phyloP scores from a whole-genome alignment of 306 rosid species.

The Cicer chorassanicum region DNA sequence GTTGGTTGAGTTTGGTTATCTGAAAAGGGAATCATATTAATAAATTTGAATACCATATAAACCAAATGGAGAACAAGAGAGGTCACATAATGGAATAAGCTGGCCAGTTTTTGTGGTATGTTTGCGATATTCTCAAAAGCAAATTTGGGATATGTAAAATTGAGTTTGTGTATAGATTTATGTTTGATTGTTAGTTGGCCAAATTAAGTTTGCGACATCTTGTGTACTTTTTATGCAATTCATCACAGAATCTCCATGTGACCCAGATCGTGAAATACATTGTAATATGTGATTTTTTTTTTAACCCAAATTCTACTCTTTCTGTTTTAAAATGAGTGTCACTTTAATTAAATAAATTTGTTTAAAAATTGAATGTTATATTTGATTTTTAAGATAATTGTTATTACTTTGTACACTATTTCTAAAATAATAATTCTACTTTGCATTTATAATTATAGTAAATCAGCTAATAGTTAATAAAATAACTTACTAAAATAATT shows the following conservation, averaged over 20 bases:
- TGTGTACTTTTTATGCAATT: too few species aligned
- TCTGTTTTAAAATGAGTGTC: too few species aligned
- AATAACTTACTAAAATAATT: too few species aligned
- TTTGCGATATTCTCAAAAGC: slow-evolving; percentile 3
- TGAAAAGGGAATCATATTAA: slow-evolving; percentile 17
- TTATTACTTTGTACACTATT: too few species aligned
- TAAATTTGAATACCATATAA: background rate
- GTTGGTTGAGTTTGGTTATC: slow-evolving; percentile 40
- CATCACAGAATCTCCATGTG: slow-evolving; percentile 6
- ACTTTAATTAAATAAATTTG: too few species aligned
- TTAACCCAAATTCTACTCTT: background rate
- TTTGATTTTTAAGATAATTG: too few species aligned
- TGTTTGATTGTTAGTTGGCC: background rate
- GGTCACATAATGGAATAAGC: slow-evolving; percentile 15
- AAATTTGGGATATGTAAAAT: background rate
- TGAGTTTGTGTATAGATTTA: slow-evolving; percentile 8
- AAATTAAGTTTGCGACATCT: background rate
- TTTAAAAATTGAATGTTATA: too few species aligned
- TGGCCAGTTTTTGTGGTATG: slow-evolving; percentile 12
- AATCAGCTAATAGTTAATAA: too few species aligned
- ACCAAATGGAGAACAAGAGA: background rate
- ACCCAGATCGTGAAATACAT: slow-evolving; percentile 9
- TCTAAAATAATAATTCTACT: too few species aligned
- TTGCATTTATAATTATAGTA: too few species aligned
- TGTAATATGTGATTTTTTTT: background rate